Base-by-base conservation (phyloP, 2,329 filamentous ascomycete genomes). In the Alternaria alternata region DNA sequence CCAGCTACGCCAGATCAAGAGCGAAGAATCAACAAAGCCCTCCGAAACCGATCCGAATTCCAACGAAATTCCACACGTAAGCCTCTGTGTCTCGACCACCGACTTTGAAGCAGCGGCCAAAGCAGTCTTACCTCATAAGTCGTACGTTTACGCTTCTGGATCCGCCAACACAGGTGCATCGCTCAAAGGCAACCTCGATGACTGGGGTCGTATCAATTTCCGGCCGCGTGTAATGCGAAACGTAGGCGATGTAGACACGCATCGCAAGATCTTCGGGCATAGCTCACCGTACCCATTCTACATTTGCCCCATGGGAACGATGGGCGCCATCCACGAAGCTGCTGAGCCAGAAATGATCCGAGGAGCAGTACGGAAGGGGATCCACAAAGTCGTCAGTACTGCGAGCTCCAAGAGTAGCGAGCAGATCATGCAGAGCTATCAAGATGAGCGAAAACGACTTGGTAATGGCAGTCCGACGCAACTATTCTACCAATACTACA, bases 271-370 rank as follows among this genome's bases (percentile, higher is more conserved):
- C 16, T 69, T 80, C n/a, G 78, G 78, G 2, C 66, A 76, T 41
- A 67, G 61, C 51, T 70, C 71, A 16, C 65, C 61, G 3, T 73
- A 78, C 34, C 79, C 79, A 0, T 78, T 81, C 57, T 80, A 80
- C 59, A 75, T 81, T 42, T 75, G 73, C 1, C 78, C 78, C 0
- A 78, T 78, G 67, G 78, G 78, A 1, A 77, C 75, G 1, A 68
- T 78, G 26, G 74, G 75, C 12, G 69, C 76, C 1, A 75, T 75
- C 1, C 74, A 80, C 48, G 51, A 70, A 12, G 75, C 69, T 28
- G 78, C 75, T 3, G 78, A 80, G 48, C 68, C 71, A 32, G 76
- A 77, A 18, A 70, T 80, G 63, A 70, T 77, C 3, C 67, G 70
- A 38, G 77, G 75, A 8, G 76, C 77, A 4, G 72, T 77, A 9